Evolutionary conservation across 768 basidiomycete genomes (phyloP).

Genomic region (Rhodotorula diobovata): DNA sequence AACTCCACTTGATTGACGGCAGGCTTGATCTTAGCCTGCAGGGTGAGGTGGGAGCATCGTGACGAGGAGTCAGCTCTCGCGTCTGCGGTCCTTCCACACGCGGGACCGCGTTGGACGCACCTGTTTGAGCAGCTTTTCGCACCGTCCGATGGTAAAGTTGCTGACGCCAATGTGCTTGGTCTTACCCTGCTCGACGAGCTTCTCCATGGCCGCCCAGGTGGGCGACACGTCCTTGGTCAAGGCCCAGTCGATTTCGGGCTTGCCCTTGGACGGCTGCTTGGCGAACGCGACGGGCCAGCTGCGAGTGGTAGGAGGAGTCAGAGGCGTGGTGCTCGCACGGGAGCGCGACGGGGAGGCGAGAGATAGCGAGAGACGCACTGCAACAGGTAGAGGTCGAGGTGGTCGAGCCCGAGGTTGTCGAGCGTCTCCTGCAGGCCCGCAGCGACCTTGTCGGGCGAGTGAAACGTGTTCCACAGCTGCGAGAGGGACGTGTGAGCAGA

Average conservation of each 20-base stretch:
- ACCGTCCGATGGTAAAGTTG: constrained; percentile 56
- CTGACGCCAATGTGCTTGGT: constrained; percentile 65
- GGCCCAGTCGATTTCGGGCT: constrained; percentile 19
- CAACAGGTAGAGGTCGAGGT: constrained; percentile 77
- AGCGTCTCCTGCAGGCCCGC: constrained; percentile 72
- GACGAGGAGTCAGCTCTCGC: neutral
- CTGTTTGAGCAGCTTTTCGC: constrained; percentile 18
- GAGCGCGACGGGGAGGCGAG: no score
- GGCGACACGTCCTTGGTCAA: constrained; percentile 16
- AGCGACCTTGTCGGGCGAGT: constrained; percentile 63
- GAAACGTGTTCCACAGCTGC: constrained; percentile 75
- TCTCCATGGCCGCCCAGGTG: constrained; percentile 76
- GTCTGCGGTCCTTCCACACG: no score
- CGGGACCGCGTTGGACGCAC: neutral
- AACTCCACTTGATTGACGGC: constrained; percentile 61
- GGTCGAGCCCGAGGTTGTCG: constrained; percentile 63
- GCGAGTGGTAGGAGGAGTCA: neutral
- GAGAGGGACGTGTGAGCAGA: rapidly evolving
- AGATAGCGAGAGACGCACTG: constrained; percentile 47
- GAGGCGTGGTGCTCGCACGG: no score
- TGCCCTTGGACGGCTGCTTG: neutral
- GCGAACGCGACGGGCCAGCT: constrained; percentile 69
- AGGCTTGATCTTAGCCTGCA: constrained; percentile 29
- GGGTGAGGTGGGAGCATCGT: neutral
- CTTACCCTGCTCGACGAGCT: constrained; percentile 64